phyloP scores from a whole-genome alignment of 1,139 yeast species.

The Geotrichum candidum region DNA sequence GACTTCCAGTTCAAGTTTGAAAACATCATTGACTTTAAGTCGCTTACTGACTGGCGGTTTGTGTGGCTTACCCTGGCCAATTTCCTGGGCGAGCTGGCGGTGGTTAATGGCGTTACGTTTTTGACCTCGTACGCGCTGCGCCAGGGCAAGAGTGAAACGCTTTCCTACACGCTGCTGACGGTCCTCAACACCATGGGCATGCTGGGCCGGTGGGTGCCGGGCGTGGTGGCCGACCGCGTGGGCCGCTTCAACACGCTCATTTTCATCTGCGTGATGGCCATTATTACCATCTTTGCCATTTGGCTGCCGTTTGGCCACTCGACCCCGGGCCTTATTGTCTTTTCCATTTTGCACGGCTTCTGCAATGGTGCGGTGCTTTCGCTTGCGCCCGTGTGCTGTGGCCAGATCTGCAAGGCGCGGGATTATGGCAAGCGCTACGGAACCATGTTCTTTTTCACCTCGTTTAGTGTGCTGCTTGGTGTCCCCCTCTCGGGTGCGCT shows the following conservation, averaged over 20 bases:
- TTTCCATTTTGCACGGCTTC: constrained; percentile 49
- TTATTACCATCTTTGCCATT: constrained; percentile 38
- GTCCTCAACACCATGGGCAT: constrained; percentile 55
- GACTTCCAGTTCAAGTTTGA: background rate
- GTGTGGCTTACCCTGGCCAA: constrained; percentile 40
- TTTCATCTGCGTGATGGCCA: constrained; percentile 40
- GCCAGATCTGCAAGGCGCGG: constrained; percentile 44
- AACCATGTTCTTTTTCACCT: constrained; percentile 42
- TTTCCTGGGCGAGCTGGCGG: constrained; percentile 50
- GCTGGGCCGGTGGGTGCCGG: constrained; percentile 53
- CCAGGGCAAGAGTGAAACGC: constrained; percentile 49
- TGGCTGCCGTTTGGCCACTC: constrained; percentile 53
- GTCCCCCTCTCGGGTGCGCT: constrained; percentile 50
- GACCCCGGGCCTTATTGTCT: constrained; percentile 36
- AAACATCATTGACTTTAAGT: constrained; percentile 28
- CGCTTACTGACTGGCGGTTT: constrained; percentile 40
- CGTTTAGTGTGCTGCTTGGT: constrained; percentile 43
- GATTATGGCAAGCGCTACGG: constrained; percentile 49
- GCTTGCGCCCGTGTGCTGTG: constrained; percentile 47
- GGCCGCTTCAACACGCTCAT: constrained; percentile 56
- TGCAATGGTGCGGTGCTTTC: constrained; percentile 46
- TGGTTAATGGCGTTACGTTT: constrained; percentile 49
- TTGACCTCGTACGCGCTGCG: constrained; percentile 52
- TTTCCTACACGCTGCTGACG: constrained; percentile 44
- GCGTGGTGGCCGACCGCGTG: constrained; percentile 46